These are phyloP conservation scores for Alternaria novae-zelandiae DNA, from an alignment of 2,329 filamentous ascomycete species.

Conservation along the genomic window DNA sequence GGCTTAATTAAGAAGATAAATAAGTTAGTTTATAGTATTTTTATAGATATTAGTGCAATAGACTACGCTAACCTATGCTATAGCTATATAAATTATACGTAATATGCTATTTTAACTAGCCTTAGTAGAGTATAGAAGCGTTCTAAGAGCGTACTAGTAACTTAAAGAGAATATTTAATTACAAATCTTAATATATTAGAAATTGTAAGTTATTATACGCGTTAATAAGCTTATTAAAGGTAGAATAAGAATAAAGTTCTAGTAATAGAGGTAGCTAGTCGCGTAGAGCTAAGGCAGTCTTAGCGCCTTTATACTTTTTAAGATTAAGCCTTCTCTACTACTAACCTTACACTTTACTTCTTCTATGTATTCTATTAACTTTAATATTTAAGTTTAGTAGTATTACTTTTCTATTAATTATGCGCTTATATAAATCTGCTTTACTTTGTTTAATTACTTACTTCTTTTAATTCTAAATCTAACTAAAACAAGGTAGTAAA, in stretches of 20 bases:
- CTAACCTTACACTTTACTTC: neutral
- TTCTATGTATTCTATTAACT: neutral
- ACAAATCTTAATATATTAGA: neutral
- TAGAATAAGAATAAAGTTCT: neutral
- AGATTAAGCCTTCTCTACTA: too few species aligned
- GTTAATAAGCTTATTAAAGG: neutral
- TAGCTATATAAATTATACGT: conserved; percentile 54
- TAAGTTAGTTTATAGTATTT: conserved; percentile 55
- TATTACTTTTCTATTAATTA: too few species aligned
- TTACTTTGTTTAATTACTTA: neutral
- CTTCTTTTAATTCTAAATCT: neutral
- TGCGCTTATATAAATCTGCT: too few species aligned
- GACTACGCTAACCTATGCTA: conserved; percentile 60
- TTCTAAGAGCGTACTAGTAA: neutral
- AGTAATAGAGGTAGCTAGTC: neutral
- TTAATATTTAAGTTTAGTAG: neutral
- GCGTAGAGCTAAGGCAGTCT: neutral
- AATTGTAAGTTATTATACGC: neutral
- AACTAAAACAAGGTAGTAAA: neutral
- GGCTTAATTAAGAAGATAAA: conserved; percentile 56
- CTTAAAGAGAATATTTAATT: too few species aligned
- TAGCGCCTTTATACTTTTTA: too few species aligned
- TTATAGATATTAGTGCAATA: conserved; percentile 49
- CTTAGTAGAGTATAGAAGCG: neutral
- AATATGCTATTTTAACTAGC: conserved; percentile 32